Conservation (phyloP, 2,329 filamentous ascomycete genomes). For the Phyllosticta citribraziliensis region DNA sequence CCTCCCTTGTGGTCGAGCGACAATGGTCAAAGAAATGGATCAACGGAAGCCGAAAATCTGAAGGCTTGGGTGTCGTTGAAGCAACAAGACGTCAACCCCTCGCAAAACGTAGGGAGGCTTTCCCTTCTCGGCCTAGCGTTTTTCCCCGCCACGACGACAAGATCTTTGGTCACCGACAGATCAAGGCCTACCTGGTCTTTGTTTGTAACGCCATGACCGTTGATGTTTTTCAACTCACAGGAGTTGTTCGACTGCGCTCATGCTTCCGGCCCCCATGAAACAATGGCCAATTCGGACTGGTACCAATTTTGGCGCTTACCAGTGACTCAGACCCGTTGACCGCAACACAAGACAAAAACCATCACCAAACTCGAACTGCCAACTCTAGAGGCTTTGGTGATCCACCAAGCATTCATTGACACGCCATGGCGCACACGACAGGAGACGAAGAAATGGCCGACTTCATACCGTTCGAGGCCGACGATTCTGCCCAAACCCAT, state of each 20-base stretch:
- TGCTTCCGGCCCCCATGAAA: neutral
- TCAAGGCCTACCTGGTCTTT: neutral
- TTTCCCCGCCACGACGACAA: neutral
- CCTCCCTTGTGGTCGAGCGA: too few relatives aligned
- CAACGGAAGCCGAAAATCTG: neutral
- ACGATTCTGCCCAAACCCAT: neutral
- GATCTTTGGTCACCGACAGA: neutral
- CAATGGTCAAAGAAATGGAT: too few relatives aligned
- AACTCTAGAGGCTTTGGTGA: neutral
- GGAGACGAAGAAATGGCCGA: slow-evolving; percentile 6
- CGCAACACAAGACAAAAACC: neutral
- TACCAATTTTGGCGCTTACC: neutral
- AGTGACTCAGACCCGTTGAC: neutral
- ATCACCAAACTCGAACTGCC: neutral
- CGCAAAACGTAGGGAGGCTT: neutral
- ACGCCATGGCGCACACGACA: neutral
- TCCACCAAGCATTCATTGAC: neutral
- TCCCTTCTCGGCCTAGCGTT: neutral
- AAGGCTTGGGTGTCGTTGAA: neutral
- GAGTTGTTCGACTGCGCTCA: neutral
- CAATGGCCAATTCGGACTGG: neutral
- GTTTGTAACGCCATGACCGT: neutral
- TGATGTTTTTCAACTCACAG: neutral
- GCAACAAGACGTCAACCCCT: neutral
- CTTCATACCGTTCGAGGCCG: slow-evolving; percentile 4